Evolutionary conservation across 148 eudicot genomes (phyloP), one percentile per base, ranked within the genome.

Genomic region (Persicaria maculosa): DNA sequence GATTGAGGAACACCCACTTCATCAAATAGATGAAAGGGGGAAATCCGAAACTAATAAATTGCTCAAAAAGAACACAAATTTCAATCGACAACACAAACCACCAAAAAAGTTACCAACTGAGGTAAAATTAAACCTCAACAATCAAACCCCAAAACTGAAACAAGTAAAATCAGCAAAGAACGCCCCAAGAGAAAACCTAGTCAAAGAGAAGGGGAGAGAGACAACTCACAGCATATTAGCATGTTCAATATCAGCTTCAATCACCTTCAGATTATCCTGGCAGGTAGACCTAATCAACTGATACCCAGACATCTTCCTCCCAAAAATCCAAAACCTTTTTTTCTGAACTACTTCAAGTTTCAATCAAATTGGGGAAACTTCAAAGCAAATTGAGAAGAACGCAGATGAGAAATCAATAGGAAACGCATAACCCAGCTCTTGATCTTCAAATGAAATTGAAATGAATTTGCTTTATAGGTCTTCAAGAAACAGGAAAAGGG

Each of bases 241-340:
- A 79, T 85, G 88, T 70, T 87, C 87, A 4, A 87, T 80, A 85
- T 87, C 91, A 79, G 88, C 87, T 80, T 87, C 88, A 44, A 87
- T 78, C 11, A 75, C 74, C 67, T 87, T 83, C 54, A 87, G 83
- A 59, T 84, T 83, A 68, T 87, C 88, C 59, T 83, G 80, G 79
- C 83, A 80, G 79, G 85, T 81, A 73, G 80, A 80, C 77, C 74
- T 85, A 64, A 76, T 76, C 74, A 76, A 77, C 74, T 85, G 79
- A 83, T 74, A 83, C 53, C 84, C 83, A 86, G 81, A 68, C 85
- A 85, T 81, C 46, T 67, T 67, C 46, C 73, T 46, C 36, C 73
- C 40, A 65, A 59, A 5, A 65, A 65, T 46, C 70, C 70, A 65
- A 7, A 31, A n/a, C 7, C 47, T 65, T 40, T 65, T n/a, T 36